phyloP scores from a whole-genome alignment of 2,329 filamentous ascomycete genomes.

The Fusarium drepaniforme region DNA sequence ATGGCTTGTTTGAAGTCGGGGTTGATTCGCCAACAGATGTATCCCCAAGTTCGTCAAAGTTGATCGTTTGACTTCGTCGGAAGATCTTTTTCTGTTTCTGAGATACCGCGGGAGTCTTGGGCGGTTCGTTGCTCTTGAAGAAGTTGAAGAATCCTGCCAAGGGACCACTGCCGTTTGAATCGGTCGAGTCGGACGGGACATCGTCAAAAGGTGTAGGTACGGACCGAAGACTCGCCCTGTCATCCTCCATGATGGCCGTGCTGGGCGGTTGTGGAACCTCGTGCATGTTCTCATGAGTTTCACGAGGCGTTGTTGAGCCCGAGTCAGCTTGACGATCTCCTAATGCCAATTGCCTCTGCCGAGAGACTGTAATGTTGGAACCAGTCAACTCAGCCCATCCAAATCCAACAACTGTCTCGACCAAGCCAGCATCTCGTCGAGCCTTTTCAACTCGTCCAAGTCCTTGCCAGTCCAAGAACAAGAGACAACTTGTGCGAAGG shows the following conservation, averaged over 20 bases:
- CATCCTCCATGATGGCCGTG: slow-evolving; percentile 76
- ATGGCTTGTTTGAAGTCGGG: slow-evolving; percentile 29
- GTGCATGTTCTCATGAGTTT: slow-evolving; percentile 53
- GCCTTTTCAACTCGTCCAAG: slow-evolving; percentile 95
- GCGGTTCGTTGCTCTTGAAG: slow-evolving; percentile 71
- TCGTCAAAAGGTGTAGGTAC: slow-evolving; percentile 50
- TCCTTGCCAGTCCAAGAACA: slow-evolving; percentile 97
- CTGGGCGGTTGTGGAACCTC: slow-evolving; percentile 79
- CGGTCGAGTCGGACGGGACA: slow-evolving; percentile 42
- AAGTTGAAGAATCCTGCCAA: slow-evolving; percentile 78
- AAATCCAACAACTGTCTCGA: slow-evolving; percentile 93
- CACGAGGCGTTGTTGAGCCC: slow-evolving; percentile 51
- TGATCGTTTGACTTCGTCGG: slow-evolving; percentile 80
- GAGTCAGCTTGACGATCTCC: slow-evolving; percentile 50
- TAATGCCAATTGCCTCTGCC: slow-evolving; percentile 57
- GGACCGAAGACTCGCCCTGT: slow-evolving; percentile 68
- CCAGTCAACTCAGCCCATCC: slow-evolving; percentile 94
- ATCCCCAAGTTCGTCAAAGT: slow-evolving; percentile 27
- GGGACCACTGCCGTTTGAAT: slow-evolving; percentile 58
- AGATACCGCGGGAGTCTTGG: slow-evolving; percentile 62
- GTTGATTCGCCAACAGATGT: slow-evolving; percentile 14
- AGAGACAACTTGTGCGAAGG: slow-evolving; percentile 91
- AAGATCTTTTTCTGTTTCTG: slow-evolving; percentile 79
- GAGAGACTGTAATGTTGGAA: slow-evolving; percentile 65
- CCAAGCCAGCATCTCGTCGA: slow-evolving; percentile 87